phyloP scores from a whole-genome alignment of 306 rosid species.

The Castanea crenata region DNA sequence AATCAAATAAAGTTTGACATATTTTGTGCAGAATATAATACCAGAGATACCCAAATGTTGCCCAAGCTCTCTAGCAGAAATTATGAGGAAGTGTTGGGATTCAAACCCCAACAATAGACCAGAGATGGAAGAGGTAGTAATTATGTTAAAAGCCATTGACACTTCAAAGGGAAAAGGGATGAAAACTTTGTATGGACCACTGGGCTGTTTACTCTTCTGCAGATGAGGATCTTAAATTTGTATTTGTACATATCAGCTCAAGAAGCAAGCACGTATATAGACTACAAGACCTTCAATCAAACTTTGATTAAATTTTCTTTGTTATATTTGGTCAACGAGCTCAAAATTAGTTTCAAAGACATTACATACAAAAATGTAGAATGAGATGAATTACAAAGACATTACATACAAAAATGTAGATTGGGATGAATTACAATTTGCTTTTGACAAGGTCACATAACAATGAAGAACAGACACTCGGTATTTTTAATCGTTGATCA shows the following conservation, averaged over 20 bases:
- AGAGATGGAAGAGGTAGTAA: slow-evolving; percentile 14
- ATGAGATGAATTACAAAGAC: no score
- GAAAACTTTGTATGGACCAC: background rate
- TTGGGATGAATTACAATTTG: no score
- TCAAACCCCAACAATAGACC: slow-evolving; percentile 17
- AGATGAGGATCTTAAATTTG: background rate
- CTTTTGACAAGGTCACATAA: no score
- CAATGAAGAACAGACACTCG: no score
- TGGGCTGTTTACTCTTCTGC: background rate
- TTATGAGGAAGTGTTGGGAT: slow-evolving; percentile 18
- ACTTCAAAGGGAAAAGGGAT: background rate
- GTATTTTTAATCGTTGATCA: no score
- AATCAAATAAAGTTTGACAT: background rate
- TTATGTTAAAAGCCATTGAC: slow-evolving; percentile 2
- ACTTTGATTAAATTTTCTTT: no score
- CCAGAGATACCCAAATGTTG: slow-evolving; percentile 13
- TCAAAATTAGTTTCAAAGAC: no score
- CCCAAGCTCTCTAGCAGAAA: slow-evolving; percentile 9
- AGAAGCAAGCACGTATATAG: no score
- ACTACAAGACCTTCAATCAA: no score
- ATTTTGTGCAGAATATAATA: background rate
- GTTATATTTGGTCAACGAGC: no score
- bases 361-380: no score
- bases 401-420: no score
- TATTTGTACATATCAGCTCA: background rate